Percentiles rank a stretch among this genome's conserved stretches.
phyloP scores from a whole-genome alignment of 306 rosid genomes.

The Glycine tomentella region DNA sequence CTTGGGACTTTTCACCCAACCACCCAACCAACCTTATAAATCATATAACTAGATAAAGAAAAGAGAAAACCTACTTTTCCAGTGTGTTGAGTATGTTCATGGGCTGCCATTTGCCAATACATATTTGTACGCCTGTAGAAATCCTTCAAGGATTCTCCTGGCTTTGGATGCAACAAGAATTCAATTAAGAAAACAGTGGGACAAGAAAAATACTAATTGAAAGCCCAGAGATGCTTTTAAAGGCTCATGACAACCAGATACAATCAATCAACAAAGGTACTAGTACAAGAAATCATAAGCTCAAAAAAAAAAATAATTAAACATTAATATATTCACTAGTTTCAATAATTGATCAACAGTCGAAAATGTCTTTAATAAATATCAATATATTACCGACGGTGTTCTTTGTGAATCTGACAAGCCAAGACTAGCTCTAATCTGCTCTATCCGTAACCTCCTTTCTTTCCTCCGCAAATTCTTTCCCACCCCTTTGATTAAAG shows the following conservation, averaged over 20 bases:
- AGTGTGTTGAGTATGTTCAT: conserved; percentile 97
- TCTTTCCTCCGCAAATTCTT: conserved; percentile 87
- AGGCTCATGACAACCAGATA: conserved; percentile 27
- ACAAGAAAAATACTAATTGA: conserved; percentile 35
- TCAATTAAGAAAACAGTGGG: conserved; percentile 41
- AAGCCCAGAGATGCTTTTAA: conserved; percentile 22
- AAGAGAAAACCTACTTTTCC: conserved; percentile 71
- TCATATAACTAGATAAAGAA: not conserved
- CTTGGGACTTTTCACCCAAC: no score
- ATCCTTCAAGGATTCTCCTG: conserved; percentile 88
- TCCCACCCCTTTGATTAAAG: conserved; percentile 84
- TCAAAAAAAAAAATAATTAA: not conserved
- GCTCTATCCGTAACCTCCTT: conserved; percentile 92
- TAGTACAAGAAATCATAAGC: not conserved
- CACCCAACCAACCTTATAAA: no score
- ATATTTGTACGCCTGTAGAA: conserved; percentile 90
- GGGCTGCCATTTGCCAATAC: conserved; percentile 99
- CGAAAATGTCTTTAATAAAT: not conserved
- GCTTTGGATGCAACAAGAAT: conserved; percentile 59
- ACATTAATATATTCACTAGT: conserved; percentile 1
- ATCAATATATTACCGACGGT: conserved; percentile 68
- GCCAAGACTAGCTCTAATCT: conserved; percentile 97
- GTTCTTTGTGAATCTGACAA: conserved; percentile 99
- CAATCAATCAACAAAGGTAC: conserved; percentile 2
- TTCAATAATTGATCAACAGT: conserved; percentile 24